Base-by-base conservation (phyloP, 345 rosid genomes). In the Camelina neglecta region DNA sequence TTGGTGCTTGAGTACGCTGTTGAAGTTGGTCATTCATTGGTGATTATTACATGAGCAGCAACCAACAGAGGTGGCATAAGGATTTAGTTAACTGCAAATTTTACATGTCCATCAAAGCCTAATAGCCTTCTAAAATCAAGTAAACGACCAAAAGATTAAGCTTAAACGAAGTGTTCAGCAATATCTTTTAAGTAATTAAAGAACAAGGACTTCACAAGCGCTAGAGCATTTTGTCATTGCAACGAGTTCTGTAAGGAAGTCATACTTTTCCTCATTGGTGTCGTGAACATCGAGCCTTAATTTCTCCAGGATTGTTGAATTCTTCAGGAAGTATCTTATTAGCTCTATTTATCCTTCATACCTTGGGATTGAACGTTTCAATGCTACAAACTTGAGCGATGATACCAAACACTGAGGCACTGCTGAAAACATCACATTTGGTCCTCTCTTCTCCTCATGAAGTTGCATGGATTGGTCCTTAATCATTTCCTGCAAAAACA, bases 251-350 rank as follows among this genome's bases (percentile, higher is more conserved):
- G 83, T 83, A 13, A 90, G 82, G 65, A 93, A 87, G 62, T 75
- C 94, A 78, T 86, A 85, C 75, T 85, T 93, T 8, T 88, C 93
- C 90, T 90, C 51, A n/a, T 24, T 2, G 4, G 23, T 5, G 23
- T 53, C 38, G 61, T 23, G 11, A 41, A 12, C 7, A 42, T 56
- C 4, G 18, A 69, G 41, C 42, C 7, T 69, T 26, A 56, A 1
- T 42, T 41, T 64, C 54, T 64, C 35, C 59, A 54, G 59, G 3
- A 23, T 24, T 23, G 1, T 10, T 54, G 59, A n/a, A 48, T 48
- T 48, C 21, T 48, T 48, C 53, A 48, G 21, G 0, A 48, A 48
- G 53, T 48, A 48, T 16, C 53, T 48, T 7, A 48, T 3, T 49
- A 49, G 54, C 54, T 49, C 23, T 5, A 1, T 8, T 16, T 49